phyloP scores from a whole-genome alignment of 1,284 basidiomycete genomes.

The Ustilago nuda region DNA sequence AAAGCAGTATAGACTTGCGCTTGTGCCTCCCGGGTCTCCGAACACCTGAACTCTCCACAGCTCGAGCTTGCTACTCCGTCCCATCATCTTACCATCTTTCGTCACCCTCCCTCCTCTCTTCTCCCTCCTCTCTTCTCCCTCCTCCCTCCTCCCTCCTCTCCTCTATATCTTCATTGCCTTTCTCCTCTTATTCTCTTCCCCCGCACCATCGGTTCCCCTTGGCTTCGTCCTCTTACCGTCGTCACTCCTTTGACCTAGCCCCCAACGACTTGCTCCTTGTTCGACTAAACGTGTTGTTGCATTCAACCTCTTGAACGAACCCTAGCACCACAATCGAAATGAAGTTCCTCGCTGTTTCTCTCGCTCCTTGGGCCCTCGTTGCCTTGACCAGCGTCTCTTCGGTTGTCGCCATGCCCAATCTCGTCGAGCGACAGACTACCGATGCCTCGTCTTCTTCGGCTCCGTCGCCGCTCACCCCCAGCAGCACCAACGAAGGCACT shows the following conservation, averaged over 20 bases:
- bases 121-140: background rate
- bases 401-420: conserved; percentile 20
- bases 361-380: conserved; percentile 29
- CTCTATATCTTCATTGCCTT: conserved; percentile 1
- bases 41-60: conserved; percentile 8
- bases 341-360: conserved; percentile 42
- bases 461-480: conserved; percentile 42
- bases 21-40: conserved; percentile 13
- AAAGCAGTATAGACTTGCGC: background rate
- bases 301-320: background rate
- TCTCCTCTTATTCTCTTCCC: background rate
- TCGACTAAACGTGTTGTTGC: background rate
- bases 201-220: background rate
- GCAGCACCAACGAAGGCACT: conserved; percentile 26
- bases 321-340: conserved; percentile 31
- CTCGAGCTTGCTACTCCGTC: background rate
- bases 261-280: conserved; percentile 1
- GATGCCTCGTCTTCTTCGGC: conserved; percentile 13
- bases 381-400: conserved; percentile 39
- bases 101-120: too few relatives aligned
- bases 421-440: conserved; percentile 28
- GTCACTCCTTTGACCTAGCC: conserved; percentile 42
- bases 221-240: conserved; percentile 17
- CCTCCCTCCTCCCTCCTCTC: conserved; percentile 2
- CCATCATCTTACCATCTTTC: background rate